These are phyloP conservation scores for Trichoderma brevicompactum DNA, from an alignment of 2,329 filamentous ascomycete genomes.

Conservation along the genomic window DNA sequence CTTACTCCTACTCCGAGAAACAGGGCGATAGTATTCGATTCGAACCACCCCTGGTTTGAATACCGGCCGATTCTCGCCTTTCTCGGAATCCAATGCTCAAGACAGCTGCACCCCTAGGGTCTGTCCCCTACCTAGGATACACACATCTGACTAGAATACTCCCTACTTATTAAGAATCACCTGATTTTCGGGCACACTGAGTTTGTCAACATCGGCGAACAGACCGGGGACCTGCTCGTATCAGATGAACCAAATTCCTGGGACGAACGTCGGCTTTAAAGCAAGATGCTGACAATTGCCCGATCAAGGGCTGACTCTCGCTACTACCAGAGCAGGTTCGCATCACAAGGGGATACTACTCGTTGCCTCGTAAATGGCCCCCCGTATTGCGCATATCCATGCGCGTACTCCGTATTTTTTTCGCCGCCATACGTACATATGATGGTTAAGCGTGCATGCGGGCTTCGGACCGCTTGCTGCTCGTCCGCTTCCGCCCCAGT, in stretches of 20 bases:
- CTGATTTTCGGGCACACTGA: background rate
- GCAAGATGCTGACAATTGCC: conserved; percentile 27
- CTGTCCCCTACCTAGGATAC: background rate
- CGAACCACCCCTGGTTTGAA: no score
- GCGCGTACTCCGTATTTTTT: background rate
- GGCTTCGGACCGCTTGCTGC: conserved; percentile 1
- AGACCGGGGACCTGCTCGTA: conserved; percentile 5
- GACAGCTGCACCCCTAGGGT: background rate
- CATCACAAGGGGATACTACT: background rate
- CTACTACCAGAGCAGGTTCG: background rate
- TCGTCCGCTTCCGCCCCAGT: background rate
- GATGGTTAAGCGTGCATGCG: background rate
- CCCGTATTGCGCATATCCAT: conserved; percentile 15
- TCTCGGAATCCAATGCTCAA: background rate
- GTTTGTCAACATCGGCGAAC: conserved; percentile 10
- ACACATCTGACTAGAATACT: background rate
- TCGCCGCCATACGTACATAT: conserved; percentile 17
- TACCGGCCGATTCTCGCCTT: background rate
- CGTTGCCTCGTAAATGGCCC: background rate
- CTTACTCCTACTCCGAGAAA: no score
- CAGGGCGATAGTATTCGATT: no score
- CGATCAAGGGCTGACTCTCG: conserved; percentile 17
- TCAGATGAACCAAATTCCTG: conserved; percentile 24
- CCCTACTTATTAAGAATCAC: background rate
- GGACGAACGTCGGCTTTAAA: conserved; percentile 21